These are phyloP conservation scores for Tolypocladium amazonense DNA, from an alignment of 2,329 filamentous ascomycete species.

Conservation along the genomic window DNA sequence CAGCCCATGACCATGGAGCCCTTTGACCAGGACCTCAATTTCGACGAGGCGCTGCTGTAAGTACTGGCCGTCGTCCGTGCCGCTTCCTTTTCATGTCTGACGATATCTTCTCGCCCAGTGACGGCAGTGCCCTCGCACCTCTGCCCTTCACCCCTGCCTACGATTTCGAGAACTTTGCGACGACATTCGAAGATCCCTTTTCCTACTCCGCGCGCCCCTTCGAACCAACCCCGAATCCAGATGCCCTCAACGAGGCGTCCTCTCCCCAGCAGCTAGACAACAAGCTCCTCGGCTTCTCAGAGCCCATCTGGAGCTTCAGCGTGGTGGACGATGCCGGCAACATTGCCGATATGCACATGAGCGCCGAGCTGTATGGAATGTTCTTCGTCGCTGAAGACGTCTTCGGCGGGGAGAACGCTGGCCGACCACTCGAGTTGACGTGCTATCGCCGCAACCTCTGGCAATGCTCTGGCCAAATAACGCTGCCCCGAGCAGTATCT, in stretches of 20 bases:
- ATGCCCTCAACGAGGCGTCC: conserved; percentile 33
- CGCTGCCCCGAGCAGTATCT: conserved; percentile 60
- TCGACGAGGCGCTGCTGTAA: conserved; percentile 48
- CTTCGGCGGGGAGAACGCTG: conserved; percentile 48
- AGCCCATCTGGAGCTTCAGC: conserved; percentile 47
- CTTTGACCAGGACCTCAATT: conserved; percentile 41
- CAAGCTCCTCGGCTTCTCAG: conserved; percentile 66
- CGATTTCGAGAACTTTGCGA: conserved; percentile 49
- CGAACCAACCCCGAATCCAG: conserved; percentile 30
- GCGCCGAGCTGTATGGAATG: conserved; percentile 75
- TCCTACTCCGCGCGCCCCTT: conserved; percentile 42
- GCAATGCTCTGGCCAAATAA: conserved; percentile 84
- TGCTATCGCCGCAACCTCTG: conserved; percentile 94
- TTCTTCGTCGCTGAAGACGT: conserved; percentile 80
- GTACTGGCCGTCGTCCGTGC: conserved; percentile 11
- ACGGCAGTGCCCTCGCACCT: conserved; percentile 21
- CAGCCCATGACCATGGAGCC: conserved; percentile 34
- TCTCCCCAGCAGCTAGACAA: conserved; percentile 51
- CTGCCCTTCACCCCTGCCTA: conserved; percentile 48
- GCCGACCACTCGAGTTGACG: conserved; percentile 67
- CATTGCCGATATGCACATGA: conserved; percentile 53
- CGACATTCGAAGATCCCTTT: conserved; percentile 57
- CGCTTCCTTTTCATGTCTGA: background rate
- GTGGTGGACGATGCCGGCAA: conserved; percentile 57
- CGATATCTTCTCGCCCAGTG: conserved; percentile 10